Percentiles rank a stretch among this genome's conserved stretches.
Evolutionary conservation across 371 early-diverging fungal species (phyloP).

Genomic region (Mucor saturninus): DNA sequence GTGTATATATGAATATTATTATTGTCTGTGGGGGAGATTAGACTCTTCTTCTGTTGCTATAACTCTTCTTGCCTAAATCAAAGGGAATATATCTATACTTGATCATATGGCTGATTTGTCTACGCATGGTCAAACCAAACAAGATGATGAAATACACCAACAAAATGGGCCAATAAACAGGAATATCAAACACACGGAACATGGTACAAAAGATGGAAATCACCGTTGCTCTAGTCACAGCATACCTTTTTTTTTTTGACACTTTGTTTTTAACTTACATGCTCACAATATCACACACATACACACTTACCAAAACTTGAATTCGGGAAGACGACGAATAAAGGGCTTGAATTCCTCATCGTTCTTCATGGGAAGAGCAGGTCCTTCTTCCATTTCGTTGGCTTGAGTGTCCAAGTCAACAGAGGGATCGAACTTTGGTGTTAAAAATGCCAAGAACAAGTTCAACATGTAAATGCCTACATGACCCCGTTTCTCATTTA

Average conservation of each 20-base stretch:
- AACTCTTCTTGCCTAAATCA: constrained; percentile 93
- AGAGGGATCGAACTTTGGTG: constrained; percentile 96
- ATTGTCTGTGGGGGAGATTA: background rate
- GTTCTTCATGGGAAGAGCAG: constrained; percentile 79
- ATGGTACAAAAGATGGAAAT: constrained; percentile 86
- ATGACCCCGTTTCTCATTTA: constrained; percentile 37
- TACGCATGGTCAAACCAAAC: constrained; percentile 92
- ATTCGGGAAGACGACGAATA: constrained; percentile 98
- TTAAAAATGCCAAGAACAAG: constrained; percentile 91
- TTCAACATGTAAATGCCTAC: constrained; percentile 95
- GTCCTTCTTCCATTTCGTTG: constrained; percentile 71
- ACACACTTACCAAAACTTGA: constrained; percentile 94
- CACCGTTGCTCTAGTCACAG: constrained; percentile 78
- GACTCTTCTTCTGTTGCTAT: constrained; percentile 28
- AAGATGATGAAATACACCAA: constrained; percentile 96
- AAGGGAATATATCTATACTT: constrained; percentile 98
- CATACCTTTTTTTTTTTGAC: constrained; percentile 12
- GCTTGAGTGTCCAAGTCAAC: constrained; percentile 72
- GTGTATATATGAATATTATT: background rate
- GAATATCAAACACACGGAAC: constrained; percentile 92
- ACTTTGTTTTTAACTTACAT: background rate
- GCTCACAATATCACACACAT: background rate
- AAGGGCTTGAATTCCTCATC: constrained; percentile 99
- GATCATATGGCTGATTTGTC: constrained; percentile 98
- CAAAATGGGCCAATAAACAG: constrained; percentile 96